Evolutionary conservation across 2,329 filamentous ascomycete species (phyloP).

Genomic region (Cryphonectria naterciae): DNA sequence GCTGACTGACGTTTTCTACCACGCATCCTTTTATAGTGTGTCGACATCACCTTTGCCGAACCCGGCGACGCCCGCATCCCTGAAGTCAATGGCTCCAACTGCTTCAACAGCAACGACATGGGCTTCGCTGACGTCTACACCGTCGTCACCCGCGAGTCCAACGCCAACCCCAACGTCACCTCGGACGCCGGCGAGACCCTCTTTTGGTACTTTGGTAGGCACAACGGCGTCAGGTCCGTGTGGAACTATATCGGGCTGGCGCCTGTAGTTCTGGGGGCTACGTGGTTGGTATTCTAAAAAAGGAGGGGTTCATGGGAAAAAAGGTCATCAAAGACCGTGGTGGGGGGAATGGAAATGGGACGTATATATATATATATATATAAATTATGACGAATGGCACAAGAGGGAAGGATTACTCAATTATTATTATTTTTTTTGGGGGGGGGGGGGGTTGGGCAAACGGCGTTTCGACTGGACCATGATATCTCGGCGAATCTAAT

Average conservation of each 20-base stretch:
- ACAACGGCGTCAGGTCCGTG: constrained; percentile 30
- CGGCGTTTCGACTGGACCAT: constrained; percentile 13
- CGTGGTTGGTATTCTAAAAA: constrained; percentile 39
- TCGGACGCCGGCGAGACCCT: constrained; percentile 35
- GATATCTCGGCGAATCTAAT: constrained; percentile 22
- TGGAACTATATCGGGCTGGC: constrained; percentile 46
- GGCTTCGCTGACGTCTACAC: constrained; percentile 79
- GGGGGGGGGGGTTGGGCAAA: neutral
- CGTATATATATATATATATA: no score
- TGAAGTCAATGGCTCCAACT: constrained; percentile 79
- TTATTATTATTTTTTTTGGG: neutral
- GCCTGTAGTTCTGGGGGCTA: constrained; percentile 44
- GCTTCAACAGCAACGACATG: constrained; percentile 83
- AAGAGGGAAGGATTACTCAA: neutral
- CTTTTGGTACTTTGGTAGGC: constrained; percentile 36
- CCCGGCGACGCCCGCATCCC: constrained; percentile 68
- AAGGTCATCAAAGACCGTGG: neutral
- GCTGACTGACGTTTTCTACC: neutral
- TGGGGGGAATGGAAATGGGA: neutral
- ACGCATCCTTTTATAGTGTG: constrained; percentile 63
- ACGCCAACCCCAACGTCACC: constrained; percentile 40
- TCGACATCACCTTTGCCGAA: constrained; percentile 90
- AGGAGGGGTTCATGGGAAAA: neutral
- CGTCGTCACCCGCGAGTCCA: constrained; percentile 54
- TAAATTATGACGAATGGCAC: neutral